phyloP scores from a whole-genome alignment of 2,329 filamentous ascomycete species.

The Alternaria postmessia region DNA sequence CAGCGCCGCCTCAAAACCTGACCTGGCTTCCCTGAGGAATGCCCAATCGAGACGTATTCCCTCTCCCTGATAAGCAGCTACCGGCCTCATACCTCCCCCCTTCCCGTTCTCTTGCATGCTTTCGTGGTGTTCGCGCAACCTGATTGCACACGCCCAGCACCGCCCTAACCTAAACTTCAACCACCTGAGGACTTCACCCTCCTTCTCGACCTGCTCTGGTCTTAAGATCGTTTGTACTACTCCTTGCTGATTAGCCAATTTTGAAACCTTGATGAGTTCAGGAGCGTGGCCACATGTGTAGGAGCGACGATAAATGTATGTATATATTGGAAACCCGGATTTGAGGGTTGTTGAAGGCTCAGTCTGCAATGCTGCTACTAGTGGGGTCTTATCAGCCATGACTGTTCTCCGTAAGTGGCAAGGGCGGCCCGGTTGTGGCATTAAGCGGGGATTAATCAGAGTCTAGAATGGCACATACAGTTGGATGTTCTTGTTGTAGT shows the following conservation, averaged over 20 bases:
- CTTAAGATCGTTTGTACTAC: conserved; percentile 16
- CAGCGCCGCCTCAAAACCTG: conserved; percentile 4
- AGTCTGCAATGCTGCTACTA: background rate
- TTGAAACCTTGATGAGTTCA: conserved; percentile 26
- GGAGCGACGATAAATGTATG: conserved; percentile 25
- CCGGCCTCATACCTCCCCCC: background rate
- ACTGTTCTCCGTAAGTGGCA: background rate
- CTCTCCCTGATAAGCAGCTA: conserved; percentile 6
- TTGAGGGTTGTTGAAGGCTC: background rate
- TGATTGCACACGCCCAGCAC: conserved; percentile 14
- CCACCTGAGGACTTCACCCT: background rate
- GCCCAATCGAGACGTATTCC: background rate
- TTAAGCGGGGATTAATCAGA: background rate
- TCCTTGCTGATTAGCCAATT: background rate
- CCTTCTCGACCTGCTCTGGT: background rate
- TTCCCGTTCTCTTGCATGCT: background rate
- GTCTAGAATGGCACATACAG: background rate
- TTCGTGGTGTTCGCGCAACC: background rate
- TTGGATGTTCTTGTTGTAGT: conserved; percentile 9
- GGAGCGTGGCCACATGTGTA: conserved; percentile 29
- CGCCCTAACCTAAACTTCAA: conserved; percentile 13
- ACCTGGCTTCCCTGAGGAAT: background rate
- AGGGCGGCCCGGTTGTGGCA: background rate
- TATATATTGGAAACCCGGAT: conserved; percentile 1
- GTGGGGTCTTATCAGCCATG: conserved; percentile 7